Evolutionary conservation across 192 early-diverging fungal genomes (phyloP).

Genomic region (Linnemannia schmuckeri): DNA sequence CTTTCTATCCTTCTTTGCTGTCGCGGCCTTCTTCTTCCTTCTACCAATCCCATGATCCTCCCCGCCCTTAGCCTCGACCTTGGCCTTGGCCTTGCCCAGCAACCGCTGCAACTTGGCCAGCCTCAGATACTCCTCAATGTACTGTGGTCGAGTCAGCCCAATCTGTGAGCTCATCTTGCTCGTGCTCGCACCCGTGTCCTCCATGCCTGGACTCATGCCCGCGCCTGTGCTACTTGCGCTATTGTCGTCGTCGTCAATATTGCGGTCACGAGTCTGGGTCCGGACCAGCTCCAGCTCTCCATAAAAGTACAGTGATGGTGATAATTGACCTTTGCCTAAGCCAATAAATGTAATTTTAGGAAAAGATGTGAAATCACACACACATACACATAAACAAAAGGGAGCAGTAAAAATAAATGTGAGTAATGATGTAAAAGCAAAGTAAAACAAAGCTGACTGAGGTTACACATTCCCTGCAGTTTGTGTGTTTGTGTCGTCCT

Average conservation of each 20-base stretch:
- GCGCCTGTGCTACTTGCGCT: not conserved
- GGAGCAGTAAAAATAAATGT: not conserved
- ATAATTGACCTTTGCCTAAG: slow-evolving; percentile 21
- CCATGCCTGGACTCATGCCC: not conserved
- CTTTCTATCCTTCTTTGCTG: slow-evolving; percentile 6
- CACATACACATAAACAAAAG: not conserved
- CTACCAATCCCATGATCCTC: not conserved
- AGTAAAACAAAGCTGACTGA: too few species aligned
- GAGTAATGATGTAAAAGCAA: not conserved
- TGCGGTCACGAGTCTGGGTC: slow-evolving; percentile 19
- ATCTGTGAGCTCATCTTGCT: slow-evolving; percentile 23
- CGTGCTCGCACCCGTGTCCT: not conserved
- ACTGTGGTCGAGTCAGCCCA: slow-evolving; percentile 29
- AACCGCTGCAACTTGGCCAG: slow-evolving; percentile 5
- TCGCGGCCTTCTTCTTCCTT: not conserved
- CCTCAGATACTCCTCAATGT: slow-evolving; percentile 30
- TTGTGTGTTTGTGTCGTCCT: too few species aligned
- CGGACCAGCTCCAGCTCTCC: slow-evolving; percentile 38
- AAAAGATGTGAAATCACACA: not conserved
- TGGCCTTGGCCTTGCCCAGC: not conserved
- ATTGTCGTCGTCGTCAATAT: not conserved
- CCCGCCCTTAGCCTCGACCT: not conserved
- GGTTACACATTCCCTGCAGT: too few species aligned
- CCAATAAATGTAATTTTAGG: not conserved
- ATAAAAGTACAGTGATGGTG: slow-evolving; percentile 49